Evolutionary conservation across 176 grass and related monocot genomes (phyloP).

Genomic region (Aegilops bicornis): DNA sequence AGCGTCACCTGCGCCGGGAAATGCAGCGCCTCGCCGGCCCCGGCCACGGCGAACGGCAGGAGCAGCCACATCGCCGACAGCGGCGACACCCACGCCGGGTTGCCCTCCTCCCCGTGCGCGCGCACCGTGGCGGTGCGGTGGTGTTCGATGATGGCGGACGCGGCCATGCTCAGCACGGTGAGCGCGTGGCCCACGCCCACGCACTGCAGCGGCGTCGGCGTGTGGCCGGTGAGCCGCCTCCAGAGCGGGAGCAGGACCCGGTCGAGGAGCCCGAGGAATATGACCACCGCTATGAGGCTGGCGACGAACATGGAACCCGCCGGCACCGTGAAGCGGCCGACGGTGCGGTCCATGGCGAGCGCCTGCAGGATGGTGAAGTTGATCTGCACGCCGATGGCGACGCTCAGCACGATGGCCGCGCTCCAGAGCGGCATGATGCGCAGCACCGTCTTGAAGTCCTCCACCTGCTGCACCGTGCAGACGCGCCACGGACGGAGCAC

Average conservation of each 20-base stretch:
- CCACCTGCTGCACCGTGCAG: conserved; percentile 66
- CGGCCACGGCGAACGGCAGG: conserved; percentile 47
- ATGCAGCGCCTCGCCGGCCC: conserved; percentile 52
- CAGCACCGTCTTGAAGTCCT: conserved; percentile 57
- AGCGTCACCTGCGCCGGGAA: conserved; percentile 60
- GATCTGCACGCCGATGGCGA: conserved; percentile 53
- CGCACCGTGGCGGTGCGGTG: conserved; percentile 28
- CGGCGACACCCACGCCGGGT: conserved; percentile 51
- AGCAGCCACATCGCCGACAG: conserved; percentile 69
- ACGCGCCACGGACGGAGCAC: conserved; percentile 40
- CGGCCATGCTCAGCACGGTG: conserved; percentile 38
- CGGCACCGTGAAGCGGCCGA: conserved; percentile 55
- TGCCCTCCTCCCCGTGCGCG: conserved; percentile 9
- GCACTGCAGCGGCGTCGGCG: conserved; percentile 53
- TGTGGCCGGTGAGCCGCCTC: conserved; percentile 9
- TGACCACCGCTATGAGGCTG: neutral
- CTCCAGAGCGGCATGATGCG: conserved; percentile 65
- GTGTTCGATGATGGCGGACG: conserved; percentile 52
- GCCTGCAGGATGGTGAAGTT: conserved; percentile 60
- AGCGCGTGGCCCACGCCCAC: conserved; percentile 54
- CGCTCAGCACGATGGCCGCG: conserved; percentile 40
- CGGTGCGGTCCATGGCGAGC: conserved; percentile 62
- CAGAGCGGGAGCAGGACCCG: conserved; percentile 50
- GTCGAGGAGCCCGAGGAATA: conserved; percentile 54
- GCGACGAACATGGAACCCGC: conserved; percentile 43